Evolutionary conservation across 2,329 filamentous ascomycete genomes (phyloP), one percentile per base, ranked within the genome.

Genomic region (Cordyceps cateniannulata): DNA sequence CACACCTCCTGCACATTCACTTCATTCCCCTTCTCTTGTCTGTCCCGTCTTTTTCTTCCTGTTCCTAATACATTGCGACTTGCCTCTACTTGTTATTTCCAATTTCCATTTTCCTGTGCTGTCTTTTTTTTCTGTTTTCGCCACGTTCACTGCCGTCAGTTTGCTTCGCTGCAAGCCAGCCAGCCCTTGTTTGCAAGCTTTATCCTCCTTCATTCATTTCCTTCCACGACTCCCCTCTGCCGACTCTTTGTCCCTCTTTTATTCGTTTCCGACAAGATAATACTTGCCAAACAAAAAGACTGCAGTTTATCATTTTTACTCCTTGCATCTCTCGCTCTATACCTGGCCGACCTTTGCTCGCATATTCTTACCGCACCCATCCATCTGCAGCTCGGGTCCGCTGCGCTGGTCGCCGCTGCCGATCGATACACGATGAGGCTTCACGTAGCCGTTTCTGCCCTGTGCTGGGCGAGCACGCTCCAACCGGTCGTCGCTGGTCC

Each of bases 401-500:
- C 38, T 40, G 38, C 22, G 25, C 47, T 16, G 22, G 22, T 48
- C 45, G 32, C 40, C 27, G 25, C 16, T 25, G n/a, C 27, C 25
- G 9, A 62, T 10, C 25, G 32, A 44, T 18, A 7, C 27, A 67
- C 56, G 45, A 71, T 70, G 67, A 63, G 62, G 40, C 66, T 60
- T 58, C 62, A 63, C 16, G 42, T 62, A 38, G 63, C 62, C 20
- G 62, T 61, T 24, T 62, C 67, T 35, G 69, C 62, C 62, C 56
- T 72, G 6, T 68, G 61, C 64, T 45, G 71, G 59, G 65, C 74
- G 62, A 62, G 70, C 57, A 60, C 65, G 66, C 64, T 66, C 22
- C 68, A 70, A 63, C 69, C 63, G 60, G 66, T 66, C 25, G 66
- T 71, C 70, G 73, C 73, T 65, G 73, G 72, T 65, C 75, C 71